Base-by-base conservation (phyloP, 2,329 filamentous ascomycete species). In the Pseudonectria foliicola region DNA sequence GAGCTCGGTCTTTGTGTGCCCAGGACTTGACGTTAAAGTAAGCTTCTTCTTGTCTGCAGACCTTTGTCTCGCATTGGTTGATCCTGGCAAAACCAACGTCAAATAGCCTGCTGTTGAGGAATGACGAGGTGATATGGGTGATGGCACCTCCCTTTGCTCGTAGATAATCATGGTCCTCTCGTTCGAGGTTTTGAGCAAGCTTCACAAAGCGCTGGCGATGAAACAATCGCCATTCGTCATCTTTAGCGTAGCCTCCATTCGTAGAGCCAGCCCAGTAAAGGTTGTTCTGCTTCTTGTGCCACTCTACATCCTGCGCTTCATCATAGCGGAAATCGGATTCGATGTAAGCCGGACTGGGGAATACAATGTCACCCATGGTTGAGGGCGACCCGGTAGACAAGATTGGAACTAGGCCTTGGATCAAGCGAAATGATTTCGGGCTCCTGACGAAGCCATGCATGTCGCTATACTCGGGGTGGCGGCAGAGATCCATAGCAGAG, bases 181-280 rank as follows among this genome's bases (percentile, higher is more conserved):
- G n/a, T 1, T 43, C 43, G 2, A 60, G 35, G 10, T 62, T 58
- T 27, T 65, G 61, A 0, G 56, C 55, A 4, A 68, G 38, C 7
- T 37, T 27, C 2, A 68, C 59, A 38, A 69, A 62, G 39, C 70
- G 49, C 45, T 75, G 69, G 1, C 73, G 63, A 13, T 77, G 73
- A 27, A 60, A 65, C 1, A 52, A 32, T 1, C 41, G 43, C 70
- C 70, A 74, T 1, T 49, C 35, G 2, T 52, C 42, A 8, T 55
- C 49, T 1, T 42, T 40, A 0, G 53, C 56, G 26, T 56, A 65
- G 0, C 64, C 71, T 3, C 73, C 75, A 0, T 73, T 76, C 0
- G 63, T 74, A 0, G 68, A 73, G 0, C 75, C 75, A 0, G 67
- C 64, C 75, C 75, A 79, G 49, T 77, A 78, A 0, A 77, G 46